Base-by-base conservation (phyloP, 495 filamentous ascomycete genomes). In the Xylaria cubensis region DNA sequence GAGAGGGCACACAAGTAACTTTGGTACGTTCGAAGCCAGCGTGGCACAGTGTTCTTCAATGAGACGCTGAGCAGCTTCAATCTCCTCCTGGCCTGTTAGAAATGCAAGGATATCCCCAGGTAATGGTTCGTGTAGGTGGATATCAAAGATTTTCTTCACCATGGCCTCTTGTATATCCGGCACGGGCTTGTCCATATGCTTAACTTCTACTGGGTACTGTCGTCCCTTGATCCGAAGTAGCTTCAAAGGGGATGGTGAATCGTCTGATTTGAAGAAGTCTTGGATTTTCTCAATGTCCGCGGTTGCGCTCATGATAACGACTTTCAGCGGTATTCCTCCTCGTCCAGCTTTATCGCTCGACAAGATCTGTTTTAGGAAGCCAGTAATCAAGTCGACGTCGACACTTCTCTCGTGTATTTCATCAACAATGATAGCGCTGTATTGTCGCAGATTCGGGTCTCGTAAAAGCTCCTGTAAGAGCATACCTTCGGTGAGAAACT, bases 401-500 rank as follows among this genome's bases (percentile, higher is more conserved):
- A 97, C 89, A 68, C 95, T 97, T 68, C 97, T 87, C 82, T 99
- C 97, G 82, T 99, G 97, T 3, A 98, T 94, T 77, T 99, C 97
- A 83, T 99, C 97, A 12, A 99, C 93, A 62, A 98, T 86, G 3
- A 99, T 87, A 1, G 92, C 93, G 73, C 93, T 95, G 78, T 99
- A 99, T 75, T 92, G 88, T 39, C 85, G 88, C 74, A 99, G 82
- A 79, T 89, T 85, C 2, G 95, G 94, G 80, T 98, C 97, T 67
- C 91, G 87, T 55, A 98, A 81, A 84, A 98, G 91, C 80, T 99
- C 97, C 81, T 98, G 95, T 17, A 99, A 84, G 58, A 99, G 84
- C 92, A 97, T 98, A 67, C 97, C 97, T 80, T 99, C 97, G 0
- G 97, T 99, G 73, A 99, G 83, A 76, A 92, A 99, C 78, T 98